Base-by-base conservation (phyloP, 139 green algal species). In the Tetraselmis chui region DNA sequence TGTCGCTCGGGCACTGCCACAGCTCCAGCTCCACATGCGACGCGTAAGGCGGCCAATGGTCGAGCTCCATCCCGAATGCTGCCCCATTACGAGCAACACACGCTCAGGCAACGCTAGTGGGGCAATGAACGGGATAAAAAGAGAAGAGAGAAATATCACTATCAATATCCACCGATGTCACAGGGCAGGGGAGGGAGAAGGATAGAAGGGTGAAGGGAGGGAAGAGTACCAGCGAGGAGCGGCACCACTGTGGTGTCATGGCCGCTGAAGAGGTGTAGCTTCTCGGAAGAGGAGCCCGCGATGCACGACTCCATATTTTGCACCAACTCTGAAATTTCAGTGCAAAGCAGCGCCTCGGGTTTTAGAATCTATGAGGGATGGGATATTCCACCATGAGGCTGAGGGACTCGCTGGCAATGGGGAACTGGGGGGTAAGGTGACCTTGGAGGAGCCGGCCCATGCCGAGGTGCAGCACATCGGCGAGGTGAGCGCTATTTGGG, bases 211-310 rank as follows among this genome's bases (percentile, higher is more conserved):
- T 25, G 45, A 18, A 18, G 45, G 45, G 18, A 67, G 45, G 45
- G 45, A 18, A 67, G 5, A 18, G 78, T 29, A 74, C 85, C 86
- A 1, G 83, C 84, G 26, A 94, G 88, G 32, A 94, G 83, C 22
- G 91, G 91, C 89, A 94, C 91, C 28, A 94, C 80, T 67, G 90
- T 94, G 29, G 85, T 88, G 90, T 95, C 92, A 80, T 95, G 92
- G 0, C 90, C 90, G 76, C 82, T 88, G 83, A 91, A 95, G 25
- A 95, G 84, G 82, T 87, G 89, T 85, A 95, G 84, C 31, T 82
- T 81, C 27, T 81, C 76, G 11, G 24, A 31, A 28, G 80, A 5
- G 22, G 28, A 29, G 45, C n/a, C 78, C 29, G 27, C 78, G 5
- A 78, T 2, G 23, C 30, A 28, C 24, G 24, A 27, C 76, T 81